Evolutionary conservation across 805 yeast species (phyloP).

Genomic region (Jamesozyma hellenica): DNA sequence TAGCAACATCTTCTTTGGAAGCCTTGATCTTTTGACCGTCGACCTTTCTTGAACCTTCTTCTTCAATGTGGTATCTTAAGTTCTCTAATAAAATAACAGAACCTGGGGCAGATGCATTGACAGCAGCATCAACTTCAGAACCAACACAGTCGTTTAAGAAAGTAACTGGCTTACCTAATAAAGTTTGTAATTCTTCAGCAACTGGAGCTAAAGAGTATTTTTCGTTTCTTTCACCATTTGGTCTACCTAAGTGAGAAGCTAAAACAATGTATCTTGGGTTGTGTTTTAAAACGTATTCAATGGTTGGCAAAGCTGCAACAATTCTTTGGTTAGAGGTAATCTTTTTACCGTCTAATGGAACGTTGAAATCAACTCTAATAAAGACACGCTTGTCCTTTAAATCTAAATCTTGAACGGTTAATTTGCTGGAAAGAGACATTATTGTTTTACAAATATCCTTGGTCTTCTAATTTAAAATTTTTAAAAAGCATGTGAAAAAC

Average conservation of each 20-base stretch:
- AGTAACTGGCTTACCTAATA: constrained; percentile 61
- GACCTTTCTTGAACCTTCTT: constrained; percentile 85
- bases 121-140: constrained; percentile 70
- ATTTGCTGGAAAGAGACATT: constrained; percentile 89
- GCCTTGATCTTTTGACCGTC: constrained; percentile 93
- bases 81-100: constrained; percentile 85
- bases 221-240: constrained; percentile 79
- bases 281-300: constrained; percentile 83
- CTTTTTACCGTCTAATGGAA: constrained; percentile 86
- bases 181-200: constrained; percentile 72
- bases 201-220: constrained; percentile 92
- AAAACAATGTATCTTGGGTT: constrained; percentile 83
- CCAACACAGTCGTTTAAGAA: constrained; percentile 92
- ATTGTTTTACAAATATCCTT: constrained; percentile 3
- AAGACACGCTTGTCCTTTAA: constrained; percentile 88
- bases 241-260: constrained; percentile 97
- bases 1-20: constrained; percentile 66
- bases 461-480: too few species aligned
- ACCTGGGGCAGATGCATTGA: constrained; percentile 63
- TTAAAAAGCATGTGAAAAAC: neutral
- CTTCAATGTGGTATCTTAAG: constrained; percentile 96
- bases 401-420: constrained; percentile 83
- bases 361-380: constrained; percentile 95
- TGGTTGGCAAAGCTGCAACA: constrained; percentile 97
- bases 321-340: constrained; percentile 99